Evolutionary conservation across 2,329 filamentous ascomycete genomes (phyloP), one percentile per base, ranked within the genome.

Genomic region (Calonectria hongkongensis): DNA sequence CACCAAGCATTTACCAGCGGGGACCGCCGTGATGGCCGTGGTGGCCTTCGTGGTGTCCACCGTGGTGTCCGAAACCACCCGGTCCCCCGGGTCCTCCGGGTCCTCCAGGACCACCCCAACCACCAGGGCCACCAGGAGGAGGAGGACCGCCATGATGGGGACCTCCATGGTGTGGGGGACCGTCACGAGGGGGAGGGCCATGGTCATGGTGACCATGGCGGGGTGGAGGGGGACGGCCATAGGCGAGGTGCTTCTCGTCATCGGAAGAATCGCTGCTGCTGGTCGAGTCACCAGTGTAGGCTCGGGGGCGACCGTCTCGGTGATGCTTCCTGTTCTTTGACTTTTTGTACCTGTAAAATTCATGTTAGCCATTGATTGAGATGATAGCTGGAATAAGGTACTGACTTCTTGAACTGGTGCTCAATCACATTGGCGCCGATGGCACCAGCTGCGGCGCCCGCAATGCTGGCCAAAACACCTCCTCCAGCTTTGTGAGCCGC

Each of bases 401-500:
- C 67, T 62, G 28, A 78, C 79, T 79, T 79, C 73, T 82, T 81
- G 73, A 82, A 80, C 77, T 82, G 82, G 78, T 85, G 78, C 79
- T 86, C 86, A 25, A 89, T 66, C 65, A 86, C 74, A 73, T 89
- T 89, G 4, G 88, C 88, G 4, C 85, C 86, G 43, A 89, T 82
- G 1, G 88, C 88, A 45, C 89, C 88, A 13, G 84, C 85, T 4
- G 88, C 83, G 1, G 87, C 83, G 16, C 87, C 87, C 2, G 84
- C 87, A 3, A 89, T 77, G 2, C 87, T 88, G 36, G 87, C 87
- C 41, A 89, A 75, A 33, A 86, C 74, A 21, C 88, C 88, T 50
- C 87, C 87, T 10, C 88, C 88, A 25, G 88, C 81, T 73, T 88
- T 85, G 80, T 90, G 86, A 0, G 87, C 88, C 0, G 88, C 81